Evolutionary conservation across 2,329 filamentous ascomycete genomes (phyloP), one percentile per base, ranked within the genome.

Genomic region (Daldinia sp.): DNA sequence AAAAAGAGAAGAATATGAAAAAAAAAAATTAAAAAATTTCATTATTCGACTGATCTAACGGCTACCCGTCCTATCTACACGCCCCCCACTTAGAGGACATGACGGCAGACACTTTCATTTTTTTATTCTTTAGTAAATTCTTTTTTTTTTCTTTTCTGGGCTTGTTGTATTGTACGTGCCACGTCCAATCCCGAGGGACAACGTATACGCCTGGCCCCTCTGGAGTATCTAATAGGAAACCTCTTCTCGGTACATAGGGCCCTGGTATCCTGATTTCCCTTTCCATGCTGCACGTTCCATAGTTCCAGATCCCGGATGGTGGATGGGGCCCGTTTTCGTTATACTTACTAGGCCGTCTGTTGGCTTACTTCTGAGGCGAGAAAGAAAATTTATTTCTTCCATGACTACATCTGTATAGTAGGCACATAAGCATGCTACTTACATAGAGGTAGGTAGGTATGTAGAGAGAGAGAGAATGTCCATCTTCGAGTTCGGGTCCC

Each of bases 131-230:
- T 7, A n/a, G n/a, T n/a, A n/a, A n/a, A n/a, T 35, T 35, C 17
- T 17, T 35, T 35, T 35, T 17, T 35, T 35, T 35, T 15, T 15
- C 15, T 7, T 35, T 35, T 43, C 3, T 41, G 11, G 4, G 15
- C n/a, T n/a, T n/a, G n/a, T n/a, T n/a, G n/a, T n/a, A n/a, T 48
- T 58, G 49, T 57, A 62, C 49, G 17, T 61, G 58, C 41, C 27
- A 64, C 54, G 53, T 65, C 62, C 55, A 71, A 69, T 64, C 64
- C 63, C 63, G 63, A 62, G 13, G 47, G 21, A 17, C 48, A 61
- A 63, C 54, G 45, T 66, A 54, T 56, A 58, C 43, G 35, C 55
- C 58, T 52, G 58, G 49, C 61, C 52, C 58, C 51, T 32, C 17
- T 30, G 13, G 23, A 4, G 7, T 7, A 32, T 34, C 50, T 61